These are phyloP conservation scores for Aspergillus sparsus DNA, from an alignment of 495 filamentous ascomycete species.

Conservation along the genomic window DNA sequence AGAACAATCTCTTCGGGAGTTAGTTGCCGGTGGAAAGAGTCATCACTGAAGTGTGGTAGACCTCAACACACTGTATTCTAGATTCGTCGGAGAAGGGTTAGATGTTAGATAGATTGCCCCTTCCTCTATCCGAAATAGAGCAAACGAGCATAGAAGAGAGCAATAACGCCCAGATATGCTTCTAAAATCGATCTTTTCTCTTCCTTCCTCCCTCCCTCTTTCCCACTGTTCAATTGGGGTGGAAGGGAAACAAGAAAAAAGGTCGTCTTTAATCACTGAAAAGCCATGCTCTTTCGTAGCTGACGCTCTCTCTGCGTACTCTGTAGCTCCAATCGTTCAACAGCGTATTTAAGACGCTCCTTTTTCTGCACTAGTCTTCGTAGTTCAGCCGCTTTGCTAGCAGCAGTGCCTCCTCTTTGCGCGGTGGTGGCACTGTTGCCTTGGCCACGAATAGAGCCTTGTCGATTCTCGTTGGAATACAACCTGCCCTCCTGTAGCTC, in stretches of 20 bases:
- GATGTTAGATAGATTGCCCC: too few relatives aligned
- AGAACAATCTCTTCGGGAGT: too few relatives aligned
- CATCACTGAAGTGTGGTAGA: too few relatives aligned
- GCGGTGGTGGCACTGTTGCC: slow-evolving; percentile 23
- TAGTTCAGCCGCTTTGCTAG: slow-evolving; percentile 59
- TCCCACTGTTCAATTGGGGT: too few relatives aligned
- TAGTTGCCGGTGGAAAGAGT: too few relatives aligned
- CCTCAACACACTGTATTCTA: too few relatives aligned
- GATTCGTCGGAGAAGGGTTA: too few relatives aligned
- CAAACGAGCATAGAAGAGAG: too few relatives aligned
- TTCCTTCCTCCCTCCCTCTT: too few relatives aligned
- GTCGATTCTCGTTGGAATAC: slow-evolving; percentile 38
- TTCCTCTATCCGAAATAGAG: too few relatives aligned
- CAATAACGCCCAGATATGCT: background rate
- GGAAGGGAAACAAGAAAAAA: too few relatives aligned
- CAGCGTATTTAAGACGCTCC: slow-evolving; percentile 73
- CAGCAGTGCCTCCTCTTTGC: slow-evolving; percentile 29
- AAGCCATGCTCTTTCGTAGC: slow-evolving; percentile 77
- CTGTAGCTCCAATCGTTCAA: slow-evolving; percentile 72
- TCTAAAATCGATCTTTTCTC: too few relatives aligned
- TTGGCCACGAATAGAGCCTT: slow-evolving; percentile 26
- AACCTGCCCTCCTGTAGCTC: slow-evolving; percentile 72
- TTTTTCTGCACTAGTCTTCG: slow-evolving; percentile 71
- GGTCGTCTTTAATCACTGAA: slow-evolving; percentile 31
- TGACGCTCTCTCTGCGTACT: slow-evolving; percentile 67